Base-by-base conservation (phyloP, 352 stramenopile species). In the Phytophthora hybrid region DNA sequence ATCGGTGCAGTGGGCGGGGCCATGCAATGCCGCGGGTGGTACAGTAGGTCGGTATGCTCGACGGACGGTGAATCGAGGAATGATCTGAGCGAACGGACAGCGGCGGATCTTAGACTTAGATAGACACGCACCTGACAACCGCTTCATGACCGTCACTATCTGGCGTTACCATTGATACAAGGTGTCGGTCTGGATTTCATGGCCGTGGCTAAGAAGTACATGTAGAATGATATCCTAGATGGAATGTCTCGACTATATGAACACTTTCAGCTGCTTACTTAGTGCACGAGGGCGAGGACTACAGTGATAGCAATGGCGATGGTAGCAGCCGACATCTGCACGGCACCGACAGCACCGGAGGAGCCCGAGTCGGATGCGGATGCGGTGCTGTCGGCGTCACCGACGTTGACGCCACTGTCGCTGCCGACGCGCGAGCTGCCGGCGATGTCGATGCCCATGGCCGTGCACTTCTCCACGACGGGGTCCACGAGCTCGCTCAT, bases 401-500 rank as follows among this genome's bases (percentile, higher is more conserved):
- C 68, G 44, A 76, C 67, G 23, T 63, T 61, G 41, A 71, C 63
- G 39, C 47, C 74, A 51, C 60, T 67, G 21, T 60, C 61, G 58
- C 66, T 75, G 32, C 66, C 52, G n/a, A 81, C 59, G 26, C 46
- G 37, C 4, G 71, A 74, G 37, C 71, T 73, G 49, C 71, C 71
- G 39, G 34, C 29, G 60, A 78, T 74, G 34, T 63, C 71, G 26
- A 83, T 74, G 13, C 77, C 79, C 60, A 77, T 76, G 34, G 62
- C 57, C 1, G 56, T 70, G 63, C 79, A 86, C 58, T 82, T 81
- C 7, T 58, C 53, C 49, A 83, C 76, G 6, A 76, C 74, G 26
- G 79, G 79, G 52, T 84, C 71, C 37, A 86, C 79, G 29, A 86
- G 60, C 26, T 86, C 73, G 59, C 76, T 84, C 69, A 82, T 73